Conservation (phyloP, 2,329 filamentous ascomycete genomes). For the Colletotrichum spaethianum region DNA sequence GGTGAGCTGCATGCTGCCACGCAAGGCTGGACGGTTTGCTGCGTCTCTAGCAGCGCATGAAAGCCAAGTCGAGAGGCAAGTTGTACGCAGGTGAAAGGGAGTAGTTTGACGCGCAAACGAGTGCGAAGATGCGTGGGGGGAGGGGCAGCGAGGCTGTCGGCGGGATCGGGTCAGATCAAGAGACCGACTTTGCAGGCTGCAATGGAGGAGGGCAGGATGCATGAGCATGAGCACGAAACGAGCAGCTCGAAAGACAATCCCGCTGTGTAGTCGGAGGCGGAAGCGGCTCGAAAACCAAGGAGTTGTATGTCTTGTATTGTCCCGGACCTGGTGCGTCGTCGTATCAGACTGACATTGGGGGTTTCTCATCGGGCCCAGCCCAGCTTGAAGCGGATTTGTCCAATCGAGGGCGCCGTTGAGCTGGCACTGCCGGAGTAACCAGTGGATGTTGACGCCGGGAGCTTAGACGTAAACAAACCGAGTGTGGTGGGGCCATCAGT, state of each 20-base stretch:
- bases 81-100: background rate
- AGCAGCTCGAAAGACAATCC: constrained; percentile 6
- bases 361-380: constrained; percentile 1
- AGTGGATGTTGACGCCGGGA: constrained; percentile 37
- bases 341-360: constrained; percentile 1
- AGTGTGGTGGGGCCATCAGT: constrained; percentile 29
- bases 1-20: constrained; percentile 41
- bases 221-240: constrained; percentile 12
- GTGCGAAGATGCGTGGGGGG: background rate
- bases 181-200: constrained; percentile 24
- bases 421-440: constrained; percentile 41
- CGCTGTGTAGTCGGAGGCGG: constrained; percentile 18
- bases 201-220: constrained; percentile 11
- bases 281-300: background rate
- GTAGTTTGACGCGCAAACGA: background rate
- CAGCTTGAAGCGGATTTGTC: constrained; percentile 23
- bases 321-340: background rate
- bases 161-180: constrained; percentile 4
- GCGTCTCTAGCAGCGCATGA: constrained; percentile 3
- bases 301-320: constrained; percentile 7
- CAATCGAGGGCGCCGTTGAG: constrained; percentile 34
- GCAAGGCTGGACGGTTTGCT: constrained; percentile 15
- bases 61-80: background rate
- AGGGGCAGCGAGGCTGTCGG: background rate
- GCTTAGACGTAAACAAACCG: constrained; percentile 42